Base-by-base conservation (phyloP, 108 stramenopile genomes). In the Nitzschia sp. region DNA sequence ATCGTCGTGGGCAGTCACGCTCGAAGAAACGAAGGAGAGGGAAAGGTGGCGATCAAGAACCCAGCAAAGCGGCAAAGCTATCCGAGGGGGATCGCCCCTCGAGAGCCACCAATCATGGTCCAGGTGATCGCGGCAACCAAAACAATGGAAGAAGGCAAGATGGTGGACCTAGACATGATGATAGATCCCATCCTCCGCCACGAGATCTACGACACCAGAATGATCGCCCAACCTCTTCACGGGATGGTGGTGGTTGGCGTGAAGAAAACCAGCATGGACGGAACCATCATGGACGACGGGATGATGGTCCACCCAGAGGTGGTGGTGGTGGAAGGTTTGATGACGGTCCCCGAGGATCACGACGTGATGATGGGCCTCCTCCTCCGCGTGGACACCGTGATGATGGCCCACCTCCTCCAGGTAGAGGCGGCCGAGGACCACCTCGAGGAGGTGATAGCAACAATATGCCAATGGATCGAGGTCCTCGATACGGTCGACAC, bases 21-120 rank as follows among this genome's bases (percentile, higher is more conserved):
- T 56, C 42, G 0, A 29, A 56, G 21, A 60, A 43, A 70, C 39
- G 41, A 63, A 70, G 53, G 74, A 19, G 61, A 70, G 43, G 41
- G 0, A 54, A 39, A 51, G 19, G 68, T 22, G 43, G 29, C 42
- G 26, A 64, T 26, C 19, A 51, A 38, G 63, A 51, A 14, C 29
- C 29, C 29, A 34, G 5, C 5, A 34, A 34, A 5, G 29, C 29
- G 20, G 44, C 19, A 2, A 43, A 62, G 39, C 19, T 12, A 2
- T 25, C 44, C 10, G 21, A 46, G 1, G 61, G 43, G 61, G 52
- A 8, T 26, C 71, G 37, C 0, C 51, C 29, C 57, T 26, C 22
- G 53, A 66, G 46, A 52, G 54, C 39, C 29, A 1, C 29, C 29
- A 1, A 34, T 3, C 1, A 34, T 34, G 29, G 29, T 34, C 29